These are phyloP conservation scores for Cercospora sojina DNA, from an alignment of 2,329 filamentous ascomycete species.

Conservation along the genomic window DNA sequence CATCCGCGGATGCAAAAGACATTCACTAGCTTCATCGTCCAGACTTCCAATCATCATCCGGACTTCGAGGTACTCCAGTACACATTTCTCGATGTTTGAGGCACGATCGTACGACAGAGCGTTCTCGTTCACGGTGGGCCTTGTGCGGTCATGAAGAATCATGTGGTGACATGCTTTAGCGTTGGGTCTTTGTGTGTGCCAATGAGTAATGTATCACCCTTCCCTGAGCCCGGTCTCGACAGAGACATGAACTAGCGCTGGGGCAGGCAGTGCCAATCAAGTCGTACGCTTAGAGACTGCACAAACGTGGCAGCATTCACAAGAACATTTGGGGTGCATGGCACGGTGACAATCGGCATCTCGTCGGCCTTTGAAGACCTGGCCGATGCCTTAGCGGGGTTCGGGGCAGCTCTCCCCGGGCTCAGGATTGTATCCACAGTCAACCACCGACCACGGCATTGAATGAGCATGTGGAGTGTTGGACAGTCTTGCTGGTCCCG, in stretches of 20 bases:
- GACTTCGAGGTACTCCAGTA: background rate
- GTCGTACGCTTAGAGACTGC: background rate
- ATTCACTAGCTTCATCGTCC: background rate
- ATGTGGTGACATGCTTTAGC: background rate
- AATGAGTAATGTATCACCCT: background rate
- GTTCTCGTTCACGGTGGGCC: background rate
- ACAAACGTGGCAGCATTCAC: background rate
- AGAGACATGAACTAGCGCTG: background rate
- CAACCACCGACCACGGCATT: background rate
- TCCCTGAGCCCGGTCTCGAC: background rate
- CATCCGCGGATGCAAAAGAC: constrained; percentile 4
- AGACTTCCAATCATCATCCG: background rate
- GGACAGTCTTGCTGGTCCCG: background rate
- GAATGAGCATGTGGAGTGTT: background rate
- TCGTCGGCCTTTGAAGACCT: constrained; percentile 3
- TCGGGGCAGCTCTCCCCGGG: constrained; percentile 5
- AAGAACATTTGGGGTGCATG: background rate
- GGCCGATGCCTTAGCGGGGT: background rate
- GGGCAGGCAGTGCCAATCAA: background rate
- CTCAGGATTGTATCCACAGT: background rate
- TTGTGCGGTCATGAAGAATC: constrained; percentile 11
- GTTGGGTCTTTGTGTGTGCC: background rate
- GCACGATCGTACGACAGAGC: background rate
- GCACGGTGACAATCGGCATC: background rate
- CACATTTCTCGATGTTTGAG: background rate